Evolutionary conservation across 176 grass and related monocot genomes (phyloP).

Genomic region (Avena eriantha): DNA sequence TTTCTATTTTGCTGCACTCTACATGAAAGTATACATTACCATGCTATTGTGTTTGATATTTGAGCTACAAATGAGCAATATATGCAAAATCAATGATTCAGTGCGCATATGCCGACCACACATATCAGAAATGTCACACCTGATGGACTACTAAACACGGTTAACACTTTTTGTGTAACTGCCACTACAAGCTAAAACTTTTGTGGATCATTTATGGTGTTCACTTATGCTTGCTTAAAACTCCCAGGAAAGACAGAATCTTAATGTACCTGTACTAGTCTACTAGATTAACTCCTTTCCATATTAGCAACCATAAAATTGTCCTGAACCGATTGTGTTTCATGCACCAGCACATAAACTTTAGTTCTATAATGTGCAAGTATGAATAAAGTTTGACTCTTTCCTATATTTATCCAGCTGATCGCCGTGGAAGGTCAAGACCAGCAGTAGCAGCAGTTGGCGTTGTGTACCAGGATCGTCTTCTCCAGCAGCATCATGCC

Average conservation of each 20-base stretch:
- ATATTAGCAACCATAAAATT: neutral
- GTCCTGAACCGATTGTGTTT: neutral
- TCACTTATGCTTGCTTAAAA: neutral
- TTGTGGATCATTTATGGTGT: neutral
- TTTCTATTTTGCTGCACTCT: no score
- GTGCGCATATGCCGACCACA: neutral
- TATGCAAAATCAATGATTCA: neutral
- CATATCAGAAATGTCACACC: neutral
- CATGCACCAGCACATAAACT: neutral
- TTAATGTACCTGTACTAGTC: neutral
- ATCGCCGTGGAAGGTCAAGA: conserved; percentile 30
- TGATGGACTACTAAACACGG: neutral
- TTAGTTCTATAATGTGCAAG: neutral
- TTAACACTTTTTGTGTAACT: neutral
- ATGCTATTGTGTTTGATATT: neutral
- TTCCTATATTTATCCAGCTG: conserved; percentile 34
- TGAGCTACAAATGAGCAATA: neutral
- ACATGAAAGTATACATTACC: neutral
- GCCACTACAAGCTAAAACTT: neutral
- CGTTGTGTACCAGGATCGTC: neutral
- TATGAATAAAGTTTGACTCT: neutral
- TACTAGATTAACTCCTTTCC: neutral
- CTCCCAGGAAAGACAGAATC: neutral
- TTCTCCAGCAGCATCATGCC: conserved; percentile 69
- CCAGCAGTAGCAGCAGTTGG: conserved; percentile 54